Conservation (phyloP, 345 rosid genomes). For the Psidium friedrichsthalianum region DNA sequence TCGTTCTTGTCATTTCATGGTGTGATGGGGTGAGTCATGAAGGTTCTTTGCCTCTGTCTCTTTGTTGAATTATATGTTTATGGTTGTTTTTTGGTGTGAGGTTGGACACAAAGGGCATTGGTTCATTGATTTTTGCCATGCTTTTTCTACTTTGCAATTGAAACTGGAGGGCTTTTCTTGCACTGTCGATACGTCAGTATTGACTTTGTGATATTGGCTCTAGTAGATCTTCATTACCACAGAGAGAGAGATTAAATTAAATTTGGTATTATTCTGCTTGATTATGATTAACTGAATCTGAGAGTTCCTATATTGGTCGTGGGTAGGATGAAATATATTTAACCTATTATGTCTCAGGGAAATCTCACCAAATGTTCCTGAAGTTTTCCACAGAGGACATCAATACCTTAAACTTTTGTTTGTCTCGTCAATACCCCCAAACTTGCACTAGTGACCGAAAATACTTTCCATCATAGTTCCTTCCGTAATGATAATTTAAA, state of each 20-base stretch:
- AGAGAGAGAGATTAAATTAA: not conserved
- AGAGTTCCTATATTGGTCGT: not conserved
- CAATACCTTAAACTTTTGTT: not conserved
- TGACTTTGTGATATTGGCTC: not conserved
- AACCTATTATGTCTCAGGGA: not conserved
- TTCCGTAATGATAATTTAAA: not conserved
- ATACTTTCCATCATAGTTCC: not conserved
- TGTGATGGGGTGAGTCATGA: conserved; percentile 37
- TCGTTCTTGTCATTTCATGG: conserved; percentile 48
- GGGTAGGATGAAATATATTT: not conserved
- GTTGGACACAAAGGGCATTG: not conserved
- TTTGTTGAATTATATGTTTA: not conserved
- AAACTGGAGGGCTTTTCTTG: not conserved
- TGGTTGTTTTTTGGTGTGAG: not conserved
- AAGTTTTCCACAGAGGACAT: not conserved
- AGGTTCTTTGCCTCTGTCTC: not conserved
- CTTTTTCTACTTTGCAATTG: not conserved
- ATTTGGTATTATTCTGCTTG: not conserved
- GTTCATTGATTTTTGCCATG: not conserved
- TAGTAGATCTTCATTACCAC: not conserved
- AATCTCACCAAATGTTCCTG: not conserved
- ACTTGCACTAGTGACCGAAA: not conserved
- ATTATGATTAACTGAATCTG: not conserved
- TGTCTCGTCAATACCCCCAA: not conserved
- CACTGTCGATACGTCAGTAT: not conserved